phyloP scores from a whole-genome alignment of 352 stramenopile genomes.

The Phytophthora pistaciae region DNA sequence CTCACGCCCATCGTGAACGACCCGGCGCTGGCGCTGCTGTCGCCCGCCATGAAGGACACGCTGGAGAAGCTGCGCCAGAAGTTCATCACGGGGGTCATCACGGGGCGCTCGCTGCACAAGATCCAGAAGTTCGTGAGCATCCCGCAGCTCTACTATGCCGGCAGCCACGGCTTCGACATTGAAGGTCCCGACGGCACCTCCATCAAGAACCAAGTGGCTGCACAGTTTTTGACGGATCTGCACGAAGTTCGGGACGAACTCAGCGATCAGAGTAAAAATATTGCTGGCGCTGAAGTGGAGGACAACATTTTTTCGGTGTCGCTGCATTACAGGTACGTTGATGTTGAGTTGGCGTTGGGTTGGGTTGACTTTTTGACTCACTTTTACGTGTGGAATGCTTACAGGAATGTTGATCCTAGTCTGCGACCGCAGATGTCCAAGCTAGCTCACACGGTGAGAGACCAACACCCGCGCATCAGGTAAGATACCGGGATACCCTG shows the following conservation, averaged over 20 bases:
- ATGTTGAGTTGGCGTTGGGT: not conserved
- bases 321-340: slow-evolving; percentile 83
- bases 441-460: slow-evolving; percentile 51
- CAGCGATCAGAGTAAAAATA: slow-evolving; percentile 44
- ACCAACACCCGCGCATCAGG: slow-evolving; percentile 69
- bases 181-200: slow-evolving; percentile 74
- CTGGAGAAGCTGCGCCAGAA: slow-evolving; percentile 81
- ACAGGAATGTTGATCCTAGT: slow-evolving; percentile 66
- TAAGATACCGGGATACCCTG: slow-evolving; percentile 24
- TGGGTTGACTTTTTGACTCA: slow-evolving; percentile 8
- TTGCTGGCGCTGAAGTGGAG: slow-evolving; percentile 82
- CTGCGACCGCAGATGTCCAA: slow-evolving; percentile 48
- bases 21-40: slow-evolving; percentile 75
- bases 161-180: slow-evolving; percentile 93
- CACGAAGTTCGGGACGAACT: slow-evolving; percentile 67
- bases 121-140: slow-evolving; percentile 92
- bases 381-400: slow-evolving; percentile 1
- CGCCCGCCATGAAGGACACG: slow-evolving; percentile 70
- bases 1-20: slow-evolving; percentile 93
- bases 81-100: slow-evolving; percentile 90
- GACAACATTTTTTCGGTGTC: slow-evolving; percentile 93
- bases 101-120: slow-evolving; percentile 86
- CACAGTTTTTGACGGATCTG: slow-evolving; percentile 78
- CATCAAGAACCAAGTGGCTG: slow-evolving; percentile 88
- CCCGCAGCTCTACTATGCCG: slow-evolving; percentile 90